Percentiles rank a stretch among this genome's conserved stretches.
Evolutionary conservation across 345 rosid species (phyloP).

Genomic region (Chamaenerion angustifolium): DNA sequence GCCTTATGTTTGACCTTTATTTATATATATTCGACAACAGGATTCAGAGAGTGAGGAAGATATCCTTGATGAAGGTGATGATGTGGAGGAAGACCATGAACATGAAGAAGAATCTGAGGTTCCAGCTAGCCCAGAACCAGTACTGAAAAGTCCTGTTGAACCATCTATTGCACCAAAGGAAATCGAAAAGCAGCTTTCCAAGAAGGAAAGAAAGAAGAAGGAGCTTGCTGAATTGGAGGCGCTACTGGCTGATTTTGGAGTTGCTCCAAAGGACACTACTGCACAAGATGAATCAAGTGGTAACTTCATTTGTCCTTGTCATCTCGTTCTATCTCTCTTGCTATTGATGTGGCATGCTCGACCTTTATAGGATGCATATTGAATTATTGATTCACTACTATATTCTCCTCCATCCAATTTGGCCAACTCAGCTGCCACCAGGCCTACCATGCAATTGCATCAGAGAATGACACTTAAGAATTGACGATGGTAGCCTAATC

Average conservation of each 20-base stretch:
- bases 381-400: too few species aligned
- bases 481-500: too few species aligned
- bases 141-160: conserved; percentile 20
- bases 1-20: too few species aligned
- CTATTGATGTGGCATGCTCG: too few species aligned
- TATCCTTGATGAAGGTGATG: conserved; percentile 25
- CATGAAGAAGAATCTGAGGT: conserved; percentile 16
- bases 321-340: too few species aligned
- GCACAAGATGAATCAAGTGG: conserved; percentile 25
- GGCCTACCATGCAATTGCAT: too few species aligned
- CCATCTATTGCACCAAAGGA: conserved; percentile 18
- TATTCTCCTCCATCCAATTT: too few species aligned
- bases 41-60: conserved; percentile 43
- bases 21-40: conserved; percentile 10
- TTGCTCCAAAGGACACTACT: conserved; percentile 13
- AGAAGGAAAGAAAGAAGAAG: conserved; percentile 50
- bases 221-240: conserved; percentile 56
- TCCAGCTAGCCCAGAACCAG: conserved; percentile 12
- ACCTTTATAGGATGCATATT: too few species aligned
- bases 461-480: too few species aligned
- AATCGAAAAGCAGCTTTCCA: conserved; percentile 41
- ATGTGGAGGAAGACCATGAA: conserved; percentile 36
- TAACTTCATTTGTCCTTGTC: conserved; percentile 9
- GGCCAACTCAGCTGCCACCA: too few species aligned
- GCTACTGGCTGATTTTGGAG: conserved; percentile 41